Evolutionary conservation across 139 green algal species (phyloP).

Genomic region (Coccomyxa sp.): DNA sequence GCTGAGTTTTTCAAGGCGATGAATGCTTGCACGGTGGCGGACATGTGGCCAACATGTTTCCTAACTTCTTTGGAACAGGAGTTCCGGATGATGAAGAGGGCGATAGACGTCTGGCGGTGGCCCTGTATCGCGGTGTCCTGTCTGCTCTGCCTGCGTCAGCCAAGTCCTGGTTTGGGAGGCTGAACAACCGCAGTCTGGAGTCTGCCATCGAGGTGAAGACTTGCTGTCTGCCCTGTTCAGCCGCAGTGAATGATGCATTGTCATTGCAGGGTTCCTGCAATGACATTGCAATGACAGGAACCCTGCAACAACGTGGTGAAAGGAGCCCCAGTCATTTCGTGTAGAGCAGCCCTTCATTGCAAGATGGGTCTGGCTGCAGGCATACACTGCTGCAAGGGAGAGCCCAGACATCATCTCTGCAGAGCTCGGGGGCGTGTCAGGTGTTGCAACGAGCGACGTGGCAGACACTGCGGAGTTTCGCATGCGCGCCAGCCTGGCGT

Average conservation of each 20-base stretch:
- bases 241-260: background rate
- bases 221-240: background rate
- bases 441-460: background rate
- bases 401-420: conserved; percentile 68
- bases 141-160: conserved; percentile 66
- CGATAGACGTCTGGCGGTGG: conserved; percentile 17
- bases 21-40: background rate
- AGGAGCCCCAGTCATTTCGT: background rate
- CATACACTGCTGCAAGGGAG: conserved; percentile 71
- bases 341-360: background rate
- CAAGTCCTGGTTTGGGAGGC: conserved; percentile 76
- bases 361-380: conserved; percentile 1
- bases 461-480: conserved; percentile 38
- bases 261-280: background rate
- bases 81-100: conserved; percentile 7
- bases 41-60: background rate
- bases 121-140: conserved; percentile 65
- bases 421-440: conserved; percentile 55
- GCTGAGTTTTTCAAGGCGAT: background rate
- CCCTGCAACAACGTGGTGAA: background rate
- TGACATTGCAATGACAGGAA: background rate
- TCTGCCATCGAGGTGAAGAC: conserved; percentile 54
- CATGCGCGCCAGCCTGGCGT: conserved; percentile 40
- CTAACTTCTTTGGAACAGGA: background rate
- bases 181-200: conserved; percentile 54